Evolutionary conservation across 768 basidiomycete genomes (phyloP).

Genomic region (Strobilomyces dryophilus): DNA sequence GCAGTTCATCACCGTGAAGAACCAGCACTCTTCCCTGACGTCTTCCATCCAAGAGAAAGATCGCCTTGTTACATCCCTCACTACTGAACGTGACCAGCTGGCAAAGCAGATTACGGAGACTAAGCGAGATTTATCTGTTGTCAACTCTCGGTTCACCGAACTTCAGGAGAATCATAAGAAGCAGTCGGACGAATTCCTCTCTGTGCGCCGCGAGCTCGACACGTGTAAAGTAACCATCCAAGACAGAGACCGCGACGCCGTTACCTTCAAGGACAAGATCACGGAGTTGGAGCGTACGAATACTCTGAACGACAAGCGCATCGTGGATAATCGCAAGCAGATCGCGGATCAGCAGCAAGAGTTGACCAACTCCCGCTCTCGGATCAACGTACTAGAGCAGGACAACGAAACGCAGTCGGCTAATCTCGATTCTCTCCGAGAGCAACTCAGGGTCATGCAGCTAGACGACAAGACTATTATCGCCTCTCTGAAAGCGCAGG

Average conservation of each 20-base stretch:
- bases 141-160: not conserved
- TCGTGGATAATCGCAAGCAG: not conserved
- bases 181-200: not conserved
- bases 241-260: not conserved
- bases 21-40: not conserved
- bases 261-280: not conserved
- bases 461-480: not conserved
- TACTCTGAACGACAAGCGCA: not conserved
- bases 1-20: not conserved
- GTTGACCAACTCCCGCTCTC: not conserved
- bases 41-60: not conserved
- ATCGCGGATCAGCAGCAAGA: not conserved
- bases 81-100: not conserved
- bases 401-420: too few species aligned
- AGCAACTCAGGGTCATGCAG: not conserved
- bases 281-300: not conserved
- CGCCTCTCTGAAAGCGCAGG: not conserved
- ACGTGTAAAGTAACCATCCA: not conserved
- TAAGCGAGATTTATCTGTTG: not conserved
- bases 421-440: not conserved
- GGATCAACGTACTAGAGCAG: not conserved
- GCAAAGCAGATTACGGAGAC: not conserved
- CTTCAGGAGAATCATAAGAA: not conserved
- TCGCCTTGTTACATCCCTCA: not conserved
- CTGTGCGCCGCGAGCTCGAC: not conserved